Evolutionary conservation across 805 yeast genomes (phyloP).

Genomic region (Ogataea minuta): DNA sequence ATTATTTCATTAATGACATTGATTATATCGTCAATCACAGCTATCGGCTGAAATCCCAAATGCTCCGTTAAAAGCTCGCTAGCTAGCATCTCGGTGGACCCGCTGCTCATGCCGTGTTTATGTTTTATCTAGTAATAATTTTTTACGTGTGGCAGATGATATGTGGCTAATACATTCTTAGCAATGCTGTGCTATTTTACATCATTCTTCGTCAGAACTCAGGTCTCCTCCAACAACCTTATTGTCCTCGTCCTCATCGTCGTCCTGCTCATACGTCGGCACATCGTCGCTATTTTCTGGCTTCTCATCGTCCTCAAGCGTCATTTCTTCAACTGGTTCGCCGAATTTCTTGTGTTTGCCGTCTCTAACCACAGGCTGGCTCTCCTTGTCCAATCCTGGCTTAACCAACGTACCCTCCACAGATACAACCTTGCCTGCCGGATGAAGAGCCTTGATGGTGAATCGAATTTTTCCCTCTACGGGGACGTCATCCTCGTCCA

Average conservation of each 20-base stretch:
- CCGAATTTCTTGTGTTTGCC: conserved; percentile 42
- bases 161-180: conserved; percentile 9
- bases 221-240: conserved; percentile 27
- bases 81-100: conserved; percentile 18
- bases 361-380: conserved; percentile 46
- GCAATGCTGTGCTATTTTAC: conserved; percentile 9
- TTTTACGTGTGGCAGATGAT: conserved; percentile 9
- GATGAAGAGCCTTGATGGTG: conserved; percentile 67
- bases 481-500: conserved; percentile 66
- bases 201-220: conserved; percentile 21
- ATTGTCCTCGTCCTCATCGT: conserved; percentile 28
- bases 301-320: conserved; percentile 13
- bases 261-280: conserved; percentile 24
- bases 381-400: conserved; percentile 55
- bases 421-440: conserved; percentile 78
- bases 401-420: conserved; percentile 80
- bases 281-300: conserved; percentile 23
- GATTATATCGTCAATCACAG: conserved; percentile 81
- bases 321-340: conserved; percentile 20
- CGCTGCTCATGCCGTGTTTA: conserved; percentile 14
- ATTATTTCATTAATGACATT: conserved; percentile 82
- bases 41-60: conserved; percentile 78
- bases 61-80: conserved; percentile 76
- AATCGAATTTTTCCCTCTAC: conserved; percentile 83
- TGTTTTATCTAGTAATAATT: background rate